Percentiles rank a stretch among this genome's conserved stretches.
These are phyloP conservation scores for Candida sithepensis DNA, from an alignment of 805 yeast species.

Conservation along the genomic window DNA sequence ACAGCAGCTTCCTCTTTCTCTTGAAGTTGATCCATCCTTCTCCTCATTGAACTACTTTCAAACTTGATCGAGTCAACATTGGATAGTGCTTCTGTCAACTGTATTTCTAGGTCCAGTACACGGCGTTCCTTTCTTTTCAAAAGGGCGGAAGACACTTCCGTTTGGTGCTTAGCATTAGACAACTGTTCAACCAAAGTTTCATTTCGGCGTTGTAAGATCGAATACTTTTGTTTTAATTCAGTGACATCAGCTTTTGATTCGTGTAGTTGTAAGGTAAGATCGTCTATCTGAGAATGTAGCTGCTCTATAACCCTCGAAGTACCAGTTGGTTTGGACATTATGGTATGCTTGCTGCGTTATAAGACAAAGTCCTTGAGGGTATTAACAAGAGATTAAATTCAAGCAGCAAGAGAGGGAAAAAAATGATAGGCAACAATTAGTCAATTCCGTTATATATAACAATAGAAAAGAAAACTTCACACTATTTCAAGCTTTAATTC, in stretches of 20 bases:
- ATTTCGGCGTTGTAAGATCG: conserved; percentile 42
- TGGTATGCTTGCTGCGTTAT: too few species aligned
- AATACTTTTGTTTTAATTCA: conserved; percentile 50
- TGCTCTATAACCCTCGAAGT: conserved; percentile 33
- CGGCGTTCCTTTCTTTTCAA: conserved; percentile 69
- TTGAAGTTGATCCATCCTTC: conserved; percentile 45
- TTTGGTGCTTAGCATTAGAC: conserved; percentile 72
- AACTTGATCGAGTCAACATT: conserved; percentile 46
- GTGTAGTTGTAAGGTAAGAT: conserved; percentile 18
- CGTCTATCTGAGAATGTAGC: conserved; percentile 30
- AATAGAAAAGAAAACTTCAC: not conserved
- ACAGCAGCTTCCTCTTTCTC: conserved; percentile 40
- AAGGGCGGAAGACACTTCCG: conserved; percentile 66
- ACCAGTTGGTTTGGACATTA: conserved; percentile 4
- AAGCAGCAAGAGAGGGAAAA: not conserved
- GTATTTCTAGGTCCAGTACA: conserved; percentile 61
- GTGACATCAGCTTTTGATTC: conserved; percentile 30
- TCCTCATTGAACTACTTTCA: conserved; percentile 47
- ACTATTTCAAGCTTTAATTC: too few species aligned
- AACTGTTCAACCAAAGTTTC: conserved; percentile 60
- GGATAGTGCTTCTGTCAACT: conserved; percentile 44
- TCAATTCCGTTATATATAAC: too few species aligned
- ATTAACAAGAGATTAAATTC: not conserved
- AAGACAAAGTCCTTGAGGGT: too few species aligned
- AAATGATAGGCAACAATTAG: not conserved